Percentiles rank a stretch among this genome's conserved stretches.
Evolutionary conservation across 345 rosid species (phyloP).

Genomic region (Stellera chamaejasme): DNA sequence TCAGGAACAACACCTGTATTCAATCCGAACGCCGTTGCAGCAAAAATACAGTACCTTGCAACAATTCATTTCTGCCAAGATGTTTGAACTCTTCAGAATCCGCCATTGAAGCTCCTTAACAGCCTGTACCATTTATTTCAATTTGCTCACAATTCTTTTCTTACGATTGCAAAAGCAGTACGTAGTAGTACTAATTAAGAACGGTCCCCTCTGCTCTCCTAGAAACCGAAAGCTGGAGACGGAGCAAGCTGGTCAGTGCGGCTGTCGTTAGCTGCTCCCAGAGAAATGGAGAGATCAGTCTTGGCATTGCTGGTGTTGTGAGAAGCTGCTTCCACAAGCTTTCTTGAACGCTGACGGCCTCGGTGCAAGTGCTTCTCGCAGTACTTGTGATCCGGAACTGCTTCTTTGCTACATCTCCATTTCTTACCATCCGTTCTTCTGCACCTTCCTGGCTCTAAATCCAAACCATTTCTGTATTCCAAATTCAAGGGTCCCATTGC

Average conservation of each 20-base stretch:
- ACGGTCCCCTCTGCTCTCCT: no score
- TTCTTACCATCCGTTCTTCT: slow-evolving; percentile 55
- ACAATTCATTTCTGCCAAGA: no score
- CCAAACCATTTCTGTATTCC: slow-evolving; percentile 27
- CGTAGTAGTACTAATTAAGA: no score
- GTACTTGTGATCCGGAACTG: slow-evolving; percentile 34
- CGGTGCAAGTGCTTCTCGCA: slow-evolving; percentile 46
- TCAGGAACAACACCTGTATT: no score
- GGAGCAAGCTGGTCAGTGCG: neutral
- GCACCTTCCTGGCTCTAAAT: slow-evolving; percentile 46
- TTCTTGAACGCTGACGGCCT: slow-evolving; percentile 47
- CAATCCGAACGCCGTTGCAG: no score
- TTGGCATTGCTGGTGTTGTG: neutral
- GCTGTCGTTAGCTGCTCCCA: slow-evolving; percentile 5
- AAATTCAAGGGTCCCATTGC: slow-evolving; percentile 6
- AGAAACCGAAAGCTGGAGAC: neutral
- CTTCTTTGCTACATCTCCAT: slow-evolving; percentile 53
- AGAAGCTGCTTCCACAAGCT: slow-evolving; percentile 46
- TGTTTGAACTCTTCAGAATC: no score
- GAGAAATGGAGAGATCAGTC: slow-evolving; percentile 34
- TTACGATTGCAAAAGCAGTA: no score
- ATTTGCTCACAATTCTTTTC: no score
- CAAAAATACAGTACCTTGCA: no score
- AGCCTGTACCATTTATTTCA: no score
- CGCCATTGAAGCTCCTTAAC: no score